phyloP scores from a whole-genome alignment of 2,329 filamentous ascomycete genomes.

The Dothiorella sarmentorum region DNA sequence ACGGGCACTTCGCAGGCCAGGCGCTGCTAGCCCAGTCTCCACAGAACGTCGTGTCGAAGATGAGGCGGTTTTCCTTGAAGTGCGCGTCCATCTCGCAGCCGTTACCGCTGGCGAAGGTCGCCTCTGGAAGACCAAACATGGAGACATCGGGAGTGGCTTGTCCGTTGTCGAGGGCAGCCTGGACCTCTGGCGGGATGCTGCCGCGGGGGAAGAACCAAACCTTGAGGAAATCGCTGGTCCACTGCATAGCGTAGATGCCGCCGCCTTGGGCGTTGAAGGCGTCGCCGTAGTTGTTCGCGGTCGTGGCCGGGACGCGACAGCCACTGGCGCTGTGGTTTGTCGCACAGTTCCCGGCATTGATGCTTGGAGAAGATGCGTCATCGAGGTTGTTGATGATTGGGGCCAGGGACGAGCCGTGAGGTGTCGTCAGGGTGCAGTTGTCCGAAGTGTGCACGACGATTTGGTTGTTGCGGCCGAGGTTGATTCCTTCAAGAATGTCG shows the following conservation, averaged over 20 bases:
- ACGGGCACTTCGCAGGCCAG: conserved; percentile 60
- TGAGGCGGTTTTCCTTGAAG: conserved; percentile 38
- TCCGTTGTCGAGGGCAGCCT: conserved; percentile 24
- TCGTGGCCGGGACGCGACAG: conserved; percentile 19
- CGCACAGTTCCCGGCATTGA: conserved; percentile 3
- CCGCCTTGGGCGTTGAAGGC: conserved; percentile 23
- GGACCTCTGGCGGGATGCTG: conserved; percentile 40
- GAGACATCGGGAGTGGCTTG: conserved; percentile 53
- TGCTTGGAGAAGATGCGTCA: neutral
- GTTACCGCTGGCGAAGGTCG: conserved; percentile 54
- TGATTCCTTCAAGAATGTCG: conserved; percentile 24
- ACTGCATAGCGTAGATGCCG: conserved; percentile 35
- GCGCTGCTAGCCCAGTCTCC: conserved; percentile 66
- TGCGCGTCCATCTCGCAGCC: conserved; percentile 35
- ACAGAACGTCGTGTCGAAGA: conserved; percentile 42
- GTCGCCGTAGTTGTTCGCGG: conserved; percentile 20
- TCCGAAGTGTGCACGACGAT: conserved; percentile 9
- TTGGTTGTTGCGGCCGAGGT: conserved; percentile 24
- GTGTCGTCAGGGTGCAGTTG: conserved; percentile 24
- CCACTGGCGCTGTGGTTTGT: conserved; percentile 25
- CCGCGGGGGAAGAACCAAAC: conserved; percentile 26
- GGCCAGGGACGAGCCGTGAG: neutral
- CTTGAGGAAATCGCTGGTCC: conserved; percentile 23
- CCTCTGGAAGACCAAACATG: conserved; percentile 59
- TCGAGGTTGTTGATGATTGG: neutral